Evolutionary conservation across 163 green algal species (phyloP), one percentile per base, ranked within the genome.

Genomic region (Prototheca cutis): DNA sequence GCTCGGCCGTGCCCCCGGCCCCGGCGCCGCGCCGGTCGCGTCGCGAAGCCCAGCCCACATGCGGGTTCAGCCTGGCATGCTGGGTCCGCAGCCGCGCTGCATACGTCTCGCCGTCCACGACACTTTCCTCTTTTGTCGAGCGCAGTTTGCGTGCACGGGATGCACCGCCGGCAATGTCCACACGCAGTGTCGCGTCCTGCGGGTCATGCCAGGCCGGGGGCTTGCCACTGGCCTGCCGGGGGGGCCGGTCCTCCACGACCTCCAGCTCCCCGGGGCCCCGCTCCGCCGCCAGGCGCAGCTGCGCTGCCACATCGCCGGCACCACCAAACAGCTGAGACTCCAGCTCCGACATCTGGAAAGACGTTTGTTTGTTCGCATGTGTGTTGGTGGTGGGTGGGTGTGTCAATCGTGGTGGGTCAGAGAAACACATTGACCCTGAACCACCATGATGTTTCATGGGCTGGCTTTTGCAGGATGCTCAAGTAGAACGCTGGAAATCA

Each of bases 81-180:
- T 93, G 85, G 30, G 71, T 45, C 27, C 89, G 70, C 53, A 96
- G 73, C 10, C 88, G 80, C 18, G 68, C 53, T 52, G 89, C 76
- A 48, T 94, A 96, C 52, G 89, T 73, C 13, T 58, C 57, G 15
- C 87, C 89, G 70, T 63, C 66, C 36, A 59, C 15, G 4, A 60
- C 59, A 0, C 42, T 61, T 40, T 96, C 86, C 3, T 70, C 67
- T 49, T 91, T 81, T 1, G 53, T 61, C n/a, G 77, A 59, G 15
- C 87, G 67, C 51, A 96, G 78, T 67, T 95, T 95, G 8, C 85
- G 69, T 40, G 93, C 63, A 19, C 82, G 65, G 7, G 63, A 61
- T 3, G 56, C n/a, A n/a, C n/a, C 34, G 3, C 13, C 33, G 19
- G 82, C 73, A 32, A 95, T 66, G 30, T 84, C 70, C 4, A 95